These are phyloP conservation scores for Sequoia sempervirens DNA, from an alignment of 75 land plant genomes.

Conservation along the genomic window DNA sequence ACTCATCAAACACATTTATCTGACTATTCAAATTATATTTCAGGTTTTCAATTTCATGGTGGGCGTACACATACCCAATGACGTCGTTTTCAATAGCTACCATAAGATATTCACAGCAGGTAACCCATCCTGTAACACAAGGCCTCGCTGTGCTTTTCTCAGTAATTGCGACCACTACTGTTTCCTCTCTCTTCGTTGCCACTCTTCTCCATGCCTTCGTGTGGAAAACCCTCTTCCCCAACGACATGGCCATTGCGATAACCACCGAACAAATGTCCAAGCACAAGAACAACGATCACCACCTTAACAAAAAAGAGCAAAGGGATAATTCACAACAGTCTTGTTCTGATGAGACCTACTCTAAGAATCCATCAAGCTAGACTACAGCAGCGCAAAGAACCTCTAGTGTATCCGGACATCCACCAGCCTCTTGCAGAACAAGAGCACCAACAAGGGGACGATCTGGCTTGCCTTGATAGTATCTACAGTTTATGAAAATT, in stretches of 20 bases:
- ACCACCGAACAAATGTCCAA: too few relatives aligned
- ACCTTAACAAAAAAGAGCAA: background rate
- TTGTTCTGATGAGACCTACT: background rate
- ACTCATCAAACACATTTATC: too few relatives aligned
- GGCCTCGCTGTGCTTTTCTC: slow-evolving; percentile 69
- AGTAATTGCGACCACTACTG: slow-evolving; percentile 58
- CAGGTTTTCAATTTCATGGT: slow-evolving; percentile 96
- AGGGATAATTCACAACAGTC: background rate
- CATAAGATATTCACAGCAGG: slow-evolving; percentile 68
- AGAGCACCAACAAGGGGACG: too few relatives aligned
- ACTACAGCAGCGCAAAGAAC: background rate
- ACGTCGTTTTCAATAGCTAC: slow-evolving; percentile 81
- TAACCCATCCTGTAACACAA: slow-evolving; percentile 42
- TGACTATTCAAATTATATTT: background rate
- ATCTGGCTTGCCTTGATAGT: background rate
- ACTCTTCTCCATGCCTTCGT: slow-evolving; percentile 68
- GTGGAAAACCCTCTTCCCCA: slow-evolving; percentile 68
- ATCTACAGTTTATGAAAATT: too few relatives aligned
- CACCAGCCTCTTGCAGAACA: too few relatives aligned
- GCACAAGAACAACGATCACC: background rate
- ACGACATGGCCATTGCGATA: too few relatives aligned
- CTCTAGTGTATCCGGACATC: too few relatives aligned
- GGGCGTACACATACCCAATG: slow-evolving; percentile 99
- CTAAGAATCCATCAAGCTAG: background rate
- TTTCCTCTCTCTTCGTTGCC: slow-evolving; percentile 44